Percentiles rank a stretch among this genome's conserved stretches.
phyloP scores from a whole-genome alignment of 495 filamentous ascomycete genomes.

The Umbilicaria muhlenbergii region DNA sequence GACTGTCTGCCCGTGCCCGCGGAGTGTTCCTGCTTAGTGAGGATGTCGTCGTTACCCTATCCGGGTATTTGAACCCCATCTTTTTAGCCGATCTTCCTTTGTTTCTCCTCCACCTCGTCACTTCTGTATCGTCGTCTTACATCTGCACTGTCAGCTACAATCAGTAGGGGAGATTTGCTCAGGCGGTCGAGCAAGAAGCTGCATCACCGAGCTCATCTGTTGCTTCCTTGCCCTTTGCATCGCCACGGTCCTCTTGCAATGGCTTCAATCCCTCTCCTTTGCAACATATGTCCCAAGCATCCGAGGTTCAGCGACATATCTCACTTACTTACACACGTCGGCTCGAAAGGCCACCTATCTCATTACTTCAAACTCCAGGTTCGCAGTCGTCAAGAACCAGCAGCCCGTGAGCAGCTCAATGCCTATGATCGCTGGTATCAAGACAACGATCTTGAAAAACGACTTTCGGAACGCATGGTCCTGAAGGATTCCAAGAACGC shows the following conservation, averaged over 20 bases:
- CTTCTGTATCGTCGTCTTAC: not conserved
- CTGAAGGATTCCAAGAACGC: constrained; percentile 50
- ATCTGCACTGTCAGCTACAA: too few species aligned
- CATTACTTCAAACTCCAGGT: constrained; percentile 59
- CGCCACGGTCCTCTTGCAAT: constrained; percentile 15
- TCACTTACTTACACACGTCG: constrained; percentile 74
- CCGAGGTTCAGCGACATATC: constrained; percentile 76
- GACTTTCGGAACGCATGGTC: constrained; percentile 55
- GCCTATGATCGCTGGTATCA: constrained; percentile 59
- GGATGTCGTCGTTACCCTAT: too few species aligned
- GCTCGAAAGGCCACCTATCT: constrained; percentile 71
- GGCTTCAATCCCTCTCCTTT: constrained; percentile 47
- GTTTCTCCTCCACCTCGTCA: too few species aligned
- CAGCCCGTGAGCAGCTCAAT: constrained; percentile 32
- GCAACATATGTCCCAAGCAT: constrained; percentile 63
- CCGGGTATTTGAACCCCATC: too few species aligned
- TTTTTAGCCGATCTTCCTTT: too few species aligned
- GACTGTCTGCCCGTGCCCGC: too few species aligned
- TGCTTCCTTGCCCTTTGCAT: constrained; percentile 12
- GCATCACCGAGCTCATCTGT: constrained; percentile 14
- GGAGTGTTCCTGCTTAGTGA: too few species aligned
- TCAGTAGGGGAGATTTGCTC: too few species aligned
- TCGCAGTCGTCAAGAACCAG: constrained; percentile 37
- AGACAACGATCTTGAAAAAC: constrained; percentile 40
- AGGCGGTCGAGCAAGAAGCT: constrained; percentile 1